Percentiles rank a stretch among this genome's conserved stretches.
These are phyloP conservation scores for Eucalyptus cloeziana DNA, from an alignment of 345 rosid genomes.

Conservation along the genomic window DNA sequence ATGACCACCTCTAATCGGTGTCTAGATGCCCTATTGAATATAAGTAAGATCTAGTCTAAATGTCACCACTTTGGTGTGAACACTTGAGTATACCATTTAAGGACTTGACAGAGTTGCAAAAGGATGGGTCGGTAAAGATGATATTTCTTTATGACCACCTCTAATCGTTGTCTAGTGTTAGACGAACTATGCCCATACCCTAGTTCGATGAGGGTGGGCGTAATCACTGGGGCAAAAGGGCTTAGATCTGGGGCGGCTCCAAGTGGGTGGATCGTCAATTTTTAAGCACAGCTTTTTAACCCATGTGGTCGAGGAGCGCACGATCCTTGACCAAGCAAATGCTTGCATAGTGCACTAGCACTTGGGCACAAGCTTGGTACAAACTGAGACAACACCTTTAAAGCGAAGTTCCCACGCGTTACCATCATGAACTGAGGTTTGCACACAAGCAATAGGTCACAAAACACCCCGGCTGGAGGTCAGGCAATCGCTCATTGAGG, in stretches of 20 bases:
- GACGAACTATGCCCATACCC: neutral
- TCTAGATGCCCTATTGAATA: neutral
- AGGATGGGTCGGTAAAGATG: neutral
- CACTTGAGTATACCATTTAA: neutral
- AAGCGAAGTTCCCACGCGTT: neutral
- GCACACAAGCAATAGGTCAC: neutral
- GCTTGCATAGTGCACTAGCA: neutral
- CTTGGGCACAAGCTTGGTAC: neutral
- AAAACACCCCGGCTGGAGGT: neutral
- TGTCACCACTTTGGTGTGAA: neutral
- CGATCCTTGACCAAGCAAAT: neutral
- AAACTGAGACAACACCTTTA: neutral
- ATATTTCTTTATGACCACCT: neutral
- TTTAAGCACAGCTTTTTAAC: neutral
- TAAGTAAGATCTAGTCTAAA: neutral
- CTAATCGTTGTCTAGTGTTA: neutral
- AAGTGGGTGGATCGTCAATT: neutral
- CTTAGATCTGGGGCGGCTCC: neutral
- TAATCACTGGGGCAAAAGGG: neutral
- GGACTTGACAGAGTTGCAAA: neutral
- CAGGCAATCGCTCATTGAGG: neutral
- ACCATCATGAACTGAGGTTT: neutral
- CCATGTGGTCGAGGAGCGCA: neutral
- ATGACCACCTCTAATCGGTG: too few relatives aligned
- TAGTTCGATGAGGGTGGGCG: neutral